Base-by-base conservation (phyloP, 73 alveolate species). In the Paramecium bursaria region DNA sequence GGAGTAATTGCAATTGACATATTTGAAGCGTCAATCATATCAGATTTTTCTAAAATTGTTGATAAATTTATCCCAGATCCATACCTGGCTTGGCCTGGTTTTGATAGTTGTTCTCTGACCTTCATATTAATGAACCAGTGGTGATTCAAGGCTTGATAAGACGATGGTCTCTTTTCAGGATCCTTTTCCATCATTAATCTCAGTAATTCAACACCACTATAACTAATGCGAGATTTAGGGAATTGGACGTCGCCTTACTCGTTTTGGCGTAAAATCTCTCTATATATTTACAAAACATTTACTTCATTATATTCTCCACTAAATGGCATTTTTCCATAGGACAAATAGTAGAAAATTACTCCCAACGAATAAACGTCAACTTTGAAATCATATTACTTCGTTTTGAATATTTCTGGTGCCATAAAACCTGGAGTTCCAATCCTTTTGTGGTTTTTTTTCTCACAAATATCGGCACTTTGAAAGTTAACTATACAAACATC, bases 251-350 rank as follows among this genome's bases (percentile, higher is more conserved):
- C 89, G 19, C 89, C 75, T 54, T 35, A 33, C 22, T 79, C 89
- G 46, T 79, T 79, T 33, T 42, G n/a, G 31, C 26, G 10, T 3
- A 79, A 61, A 3, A 26, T 47, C 77, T 79, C 89, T 67, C 53
- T 15, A 44, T 27, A 25, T 67, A 67, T 15, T 19, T 39, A n/a
- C 9, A 67, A 31, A 67, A 19, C 4, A 33, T 4, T 10, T 67
- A 67, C 82, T 21, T 79, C 89, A 44, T 61, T 48, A 23, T 49
- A 61, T 30, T 79, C 61, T 2, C 52, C 31, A 3, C 76, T 82
- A 55, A 79, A 79, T 5, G 85, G 89, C 89, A 79, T 79, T n/a
- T 51, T 61, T n/a, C 89, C 89, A 54, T 35, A 79, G 1, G 54
- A 80, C 31, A 54, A 31, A 79, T 53, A 79, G 42, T 54, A 79